Conservation (phyloP, 768 basidiomycete species). For the Stropharia rugosoannulata region DNA sequence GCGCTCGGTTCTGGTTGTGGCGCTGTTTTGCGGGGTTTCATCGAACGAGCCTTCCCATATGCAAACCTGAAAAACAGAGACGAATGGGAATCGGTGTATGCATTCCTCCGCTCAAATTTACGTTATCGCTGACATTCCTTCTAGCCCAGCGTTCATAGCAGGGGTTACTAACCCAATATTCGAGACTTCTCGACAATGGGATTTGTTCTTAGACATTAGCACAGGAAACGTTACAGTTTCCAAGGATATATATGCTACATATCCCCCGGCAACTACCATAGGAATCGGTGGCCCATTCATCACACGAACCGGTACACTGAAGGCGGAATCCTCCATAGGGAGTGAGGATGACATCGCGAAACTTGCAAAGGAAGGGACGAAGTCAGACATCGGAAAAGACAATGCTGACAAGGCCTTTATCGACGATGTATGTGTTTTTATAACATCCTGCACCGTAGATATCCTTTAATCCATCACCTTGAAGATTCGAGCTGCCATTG, state of each 20-base stretch:
- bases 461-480: neutral
- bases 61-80: slow-evolving; percentile 87
- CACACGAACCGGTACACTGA: slow-evolving; percentile 59
- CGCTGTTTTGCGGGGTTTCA: slow-evolving; percentile 77
- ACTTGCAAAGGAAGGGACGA: slow-evolving; percentile 54
- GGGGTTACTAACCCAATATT: slow-evolving; percentile 98
- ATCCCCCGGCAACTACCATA: slow-evolving; percentile 44
- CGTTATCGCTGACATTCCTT: slow-evolving; percentile 1
- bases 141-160: slow-evolving; percentile 89
- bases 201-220: slow-evolving; percentile 89
- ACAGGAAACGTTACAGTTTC: slow-evolving; percentile 84
- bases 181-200: slow-evolving; percentile 86
- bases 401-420: slow-evolving; percentile 84
- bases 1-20: slow-evolving; percentile 93
- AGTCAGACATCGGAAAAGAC: slow-evolving; percentile 59
- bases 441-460: neutral
- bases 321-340: slow-evolving; percentile 58
- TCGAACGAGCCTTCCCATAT: slow-evolving; percentile 93
- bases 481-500: slow-evolving; percentile 82
- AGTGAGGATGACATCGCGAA: slow-evolving; percentile 76
- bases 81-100: slow-evolving; percentile 88
- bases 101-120: slow-evolving; percentile 11
- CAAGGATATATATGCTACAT: slow-evolving; percentile 72
- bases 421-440: slow-evolving; percentile 73
- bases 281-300: slow-evolving; percentile 44